Conservation (phyloP, 345 rosid species). For the Gossypium stocksii region DNA sequence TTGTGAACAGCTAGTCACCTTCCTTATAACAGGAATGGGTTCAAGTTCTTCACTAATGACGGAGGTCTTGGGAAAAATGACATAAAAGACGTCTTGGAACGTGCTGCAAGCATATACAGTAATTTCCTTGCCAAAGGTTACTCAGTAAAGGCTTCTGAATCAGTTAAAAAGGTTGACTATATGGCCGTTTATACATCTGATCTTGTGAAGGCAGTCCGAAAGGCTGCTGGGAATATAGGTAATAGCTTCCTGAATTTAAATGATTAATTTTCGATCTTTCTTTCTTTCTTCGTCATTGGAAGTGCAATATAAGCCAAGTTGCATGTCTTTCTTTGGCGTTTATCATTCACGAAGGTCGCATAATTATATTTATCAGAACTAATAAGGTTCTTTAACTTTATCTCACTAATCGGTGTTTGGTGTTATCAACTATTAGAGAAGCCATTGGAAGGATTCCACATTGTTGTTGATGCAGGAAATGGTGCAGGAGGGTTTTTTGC, state of each 20-base stretch:
- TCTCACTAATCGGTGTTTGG: slow-evolving; percentile 25
- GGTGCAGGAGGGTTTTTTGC: slow-evolving; percentile 99
- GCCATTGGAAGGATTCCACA: slow-evolving; percentile 95
- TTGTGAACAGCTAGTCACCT: slow-evolving; percentile 89
- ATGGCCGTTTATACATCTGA: slow-evolving; percentile 75
- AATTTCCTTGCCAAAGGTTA: slow-evolving; percentile 42
- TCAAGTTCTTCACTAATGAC: slow-evolving; percentile 86
- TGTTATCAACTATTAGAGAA: slow-evolving; percentile 51
- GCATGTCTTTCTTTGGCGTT: slow-evolving; percentile 2
- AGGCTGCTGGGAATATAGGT: slow-evolving; percentile 87
- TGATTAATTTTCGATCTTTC: neutral
- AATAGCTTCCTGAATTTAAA: slow-evolving; percentile 20
- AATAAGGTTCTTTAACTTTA: neutral
- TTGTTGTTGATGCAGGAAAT: slow-evolving; percentile 98
- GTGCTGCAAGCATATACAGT: slow-evolving; percentile 70
- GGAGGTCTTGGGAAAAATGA: slow-evolving; percentile 96
- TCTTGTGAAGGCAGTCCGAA: slow-evolving; percentile 86
- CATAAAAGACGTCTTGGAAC: slow-evolving; percentile 79
- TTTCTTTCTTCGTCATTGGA: neutral
- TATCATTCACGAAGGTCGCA: neutral
- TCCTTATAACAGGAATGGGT: slow-evolving; percentile 95
- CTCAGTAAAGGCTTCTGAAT: slow-evolving; percentile 37
- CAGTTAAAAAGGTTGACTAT: slow-evolving; percentile 66
- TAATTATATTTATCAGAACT: neutral
- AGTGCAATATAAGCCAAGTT: slow-evolving; percentile 4